These are phyloP conservation scores for Aspergillus ustus DNA, from an alignment of 2,329 filamentous ascomycete genomes.

Conservation along the genomic window DNA sequence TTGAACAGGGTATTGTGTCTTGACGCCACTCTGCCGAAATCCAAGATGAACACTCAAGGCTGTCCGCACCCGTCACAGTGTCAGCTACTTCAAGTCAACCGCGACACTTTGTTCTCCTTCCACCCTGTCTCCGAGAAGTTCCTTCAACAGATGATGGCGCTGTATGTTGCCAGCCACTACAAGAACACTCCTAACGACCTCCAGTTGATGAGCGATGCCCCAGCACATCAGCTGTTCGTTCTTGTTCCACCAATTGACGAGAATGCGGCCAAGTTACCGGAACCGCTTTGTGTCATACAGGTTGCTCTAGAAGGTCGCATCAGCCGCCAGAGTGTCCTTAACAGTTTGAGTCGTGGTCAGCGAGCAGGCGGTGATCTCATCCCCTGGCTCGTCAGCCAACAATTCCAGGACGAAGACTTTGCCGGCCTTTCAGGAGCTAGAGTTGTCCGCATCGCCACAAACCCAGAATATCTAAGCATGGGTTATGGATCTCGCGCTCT, in stretches of 20 bases:
- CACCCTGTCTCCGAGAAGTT: slow-evolving; percentile 97
- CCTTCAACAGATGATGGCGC: slow-evolving; percentile 94
- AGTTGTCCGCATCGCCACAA: slow-evolving; percentile 92
- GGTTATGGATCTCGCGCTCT: slow-evolving; percentile 92
- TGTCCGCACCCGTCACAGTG: slow-evolving; percentile 91
- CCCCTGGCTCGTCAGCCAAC: slow-evolving; percentile 95
- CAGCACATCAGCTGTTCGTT: slow-evolving; percentile 94
- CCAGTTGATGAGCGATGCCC: slow-evolving; percentile 98
- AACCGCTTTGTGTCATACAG: slow-evolving; percentile 93
- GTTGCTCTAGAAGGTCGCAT: slow-evolving; percentile 94
- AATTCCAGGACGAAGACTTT: slow-evolving; percentile 98
- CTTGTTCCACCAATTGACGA: slow-evolving; percentile 85
- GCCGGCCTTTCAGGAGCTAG: slow-evolving; percentile 89
- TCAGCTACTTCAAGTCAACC: slow-evolving; percentile 90
- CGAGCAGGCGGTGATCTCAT: slow-evolving; percentile 91
- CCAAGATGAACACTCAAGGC: slow-evolving; percentile 72
- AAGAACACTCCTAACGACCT: slow-evolving; percentile 98
- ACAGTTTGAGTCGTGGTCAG: slow-evolving; percentile 85
- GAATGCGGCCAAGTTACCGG: slow-evolving; percentile 77
- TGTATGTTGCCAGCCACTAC: slow-evolving; percentile 97
- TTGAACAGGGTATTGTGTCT: slow-evolving; percentile 91
- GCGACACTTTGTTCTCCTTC: slow-evolving; percentile 97
- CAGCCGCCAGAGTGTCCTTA: slow-evolving; percentile 88
- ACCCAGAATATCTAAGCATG: slow-evolving; percentile 90
- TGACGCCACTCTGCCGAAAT: slow-evolving; percentile 84